These are phyloP conservation scores for Barnettozyma salicaria DNA, from an alignment of 805 yeast species.

Conservation along the genomic window DNA sequence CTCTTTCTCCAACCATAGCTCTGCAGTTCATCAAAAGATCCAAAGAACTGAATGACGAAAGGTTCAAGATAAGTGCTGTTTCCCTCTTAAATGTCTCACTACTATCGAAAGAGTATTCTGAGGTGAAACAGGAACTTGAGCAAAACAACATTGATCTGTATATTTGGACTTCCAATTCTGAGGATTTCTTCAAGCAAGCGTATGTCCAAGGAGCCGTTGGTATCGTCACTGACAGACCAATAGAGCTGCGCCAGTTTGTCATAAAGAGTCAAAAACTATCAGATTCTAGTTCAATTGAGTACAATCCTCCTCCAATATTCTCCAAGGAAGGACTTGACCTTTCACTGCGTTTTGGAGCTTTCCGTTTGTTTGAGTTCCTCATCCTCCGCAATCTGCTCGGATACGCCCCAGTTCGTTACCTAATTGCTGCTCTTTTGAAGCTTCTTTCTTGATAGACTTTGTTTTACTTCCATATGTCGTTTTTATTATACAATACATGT, in stretches of 20 bases:
- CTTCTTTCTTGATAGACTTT: background rate
- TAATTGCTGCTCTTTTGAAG: background rate
- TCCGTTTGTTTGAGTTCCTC: slow-evolving; percentile 21
- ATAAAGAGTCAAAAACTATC: slow-evolving; percentile 4
- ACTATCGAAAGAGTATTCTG: slow-evolving; percentile 35
- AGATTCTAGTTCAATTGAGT: slow-evolving; percentile 4
- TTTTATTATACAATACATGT: too few species aligned
- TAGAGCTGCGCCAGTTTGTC: slow-evolving; percentile 13
- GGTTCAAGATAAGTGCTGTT: slow-evolving; percentile 38
- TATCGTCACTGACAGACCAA: slow-evolving; percentile 38
- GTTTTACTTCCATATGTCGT: too few species aligned
- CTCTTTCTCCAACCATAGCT: slow-evolving; percentile 31
- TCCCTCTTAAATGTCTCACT: slow-evolving; percentile 43
- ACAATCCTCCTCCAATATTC: slow-evolving; percentile 9
- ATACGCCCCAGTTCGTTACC: slow-evolving; percentile 11
- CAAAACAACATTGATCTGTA: slow-evolving; percentile 33
- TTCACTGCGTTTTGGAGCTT: slow-evolving; percentile 9
- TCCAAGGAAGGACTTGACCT: slow-evolving; percentile 6
- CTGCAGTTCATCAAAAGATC: slow-evolving; percentile 27
- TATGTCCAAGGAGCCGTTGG: slow-evolving; percentile 32
- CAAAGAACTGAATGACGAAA: background rate
- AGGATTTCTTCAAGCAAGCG: slow-evolving; percentile 33
- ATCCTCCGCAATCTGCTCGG: slow-evolving; percentile 10
- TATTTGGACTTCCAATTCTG: slow-evolving; percentile 48
- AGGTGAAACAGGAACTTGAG: slow-evolving; percentile 26